Conservation (phyloP, 352 stramenopile genomes). For the Halophytophthora batemanensis region DNA sequence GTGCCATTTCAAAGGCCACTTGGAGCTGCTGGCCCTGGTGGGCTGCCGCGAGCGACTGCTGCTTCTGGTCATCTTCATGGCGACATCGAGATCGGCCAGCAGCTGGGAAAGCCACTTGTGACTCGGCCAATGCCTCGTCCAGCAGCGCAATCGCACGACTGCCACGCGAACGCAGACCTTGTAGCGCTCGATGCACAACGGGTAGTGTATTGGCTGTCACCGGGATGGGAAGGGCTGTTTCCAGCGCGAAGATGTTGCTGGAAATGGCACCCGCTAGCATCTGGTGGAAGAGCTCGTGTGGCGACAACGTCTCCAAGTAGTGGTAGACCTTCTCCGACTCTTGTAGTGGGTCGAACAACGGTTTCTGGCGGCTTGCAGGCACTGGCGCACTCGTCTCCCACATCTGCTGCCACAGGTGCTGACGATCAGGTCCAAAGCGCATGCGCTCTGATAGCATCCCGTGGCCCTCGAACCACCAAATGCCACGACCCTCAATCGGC, state of each 20-base stretch:
- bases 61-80: conserved; percentile 20
- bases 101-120: conserved; percentile 53
- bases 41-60: conserved; percentile 31
- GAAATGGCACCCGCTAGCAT: conserved; percentile 65
- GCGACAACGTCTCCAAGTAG: conserved; percentile 78
- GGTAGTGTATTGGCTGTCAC: conserved; percentile 26
- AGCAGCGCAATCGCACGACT: conserved; percentile 52
- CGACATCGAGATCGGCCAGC: conserved; percentile 18
- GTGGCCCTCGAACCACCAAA: conserved; percentile 70
- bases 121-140: conserved; percentile 63
- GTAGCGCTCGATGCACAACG: conserved; percentile 34
- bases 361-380: conserved; percentile 60
- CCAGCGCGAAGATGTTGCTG: conserved; percentile 52
- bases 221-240: conserved; percentile 37
- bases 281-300: conserved; percentile 78
- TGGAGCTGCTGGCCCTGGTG: conserved; percentile 51
- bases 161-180: conserved; percentile 30
- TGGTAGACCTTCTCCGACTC: conserved; percentile 83
- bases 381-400: conserved; percentile 54
- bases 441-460: conserved; percentile 77
- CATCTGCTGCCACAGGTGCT: conserved; percentile 75
- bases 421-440: conserved; percentile 34
- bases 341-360: conserved; percentile 64
- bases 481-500: conserved; percentile 35
- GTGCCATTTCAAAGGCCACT: conserved; percentile 78